Conservation (phyloP, 2,329 filamentous ascomycete species). For the Pseudogymnoascus sp. region DNA sequence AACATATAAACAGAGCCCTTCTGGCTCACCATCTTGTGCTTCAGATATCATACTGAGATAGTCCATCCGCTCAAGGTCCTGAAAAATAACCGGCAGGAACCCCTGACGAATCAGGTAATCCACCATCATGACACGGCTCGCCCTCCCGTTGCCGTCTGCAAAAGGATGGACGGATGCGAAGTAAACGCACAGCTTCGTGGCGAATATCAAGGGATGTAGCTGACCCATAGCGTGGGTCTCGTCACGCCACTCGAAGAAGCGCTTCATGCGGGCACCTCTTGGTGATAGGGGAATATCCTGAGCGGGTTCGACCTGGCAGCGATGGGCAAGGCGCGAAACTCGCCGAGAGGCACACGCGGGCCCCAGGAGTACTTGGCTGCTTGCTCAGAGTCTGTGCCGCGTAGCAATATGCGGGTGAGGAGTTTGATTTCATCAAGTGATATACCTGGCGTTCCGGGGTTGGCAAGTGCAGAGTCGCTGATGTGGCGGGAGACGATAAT, state of each 20-base stretch:
- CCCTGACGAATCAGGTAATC: conserved; percentile 22
- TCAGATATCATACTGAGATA: conserved; percentile 20
- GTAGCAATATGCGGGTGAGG: conserved; percentile 13
- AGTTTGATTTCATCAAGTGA: conserved; percentile 15
- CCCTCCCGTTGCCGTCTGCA: conserved; percentile 21
- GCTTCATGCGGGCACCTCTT: conserved; percentile 19
- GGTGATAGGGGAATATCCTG: conserved; percentile 20
- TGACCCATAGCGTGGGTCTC: conserved; percentile 12
- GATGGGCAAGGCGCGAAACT: conserved; percentile 18
- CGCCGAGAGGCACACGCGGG: conserved; percentile 12
- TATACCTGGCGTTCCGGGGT: conserved; percentile 13
- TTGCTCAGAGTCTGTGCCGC: conserved; percentile 14
- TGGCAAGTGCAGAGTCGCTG: conserved; percentile 14
- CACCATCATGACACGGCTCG: conserved; percentile 20
- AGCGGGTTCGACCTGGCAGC: conserved; percentile 17
- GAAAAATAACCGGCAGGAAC: conserved; percentile 18
- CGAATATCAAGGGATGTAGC: conserved; percentile 20
- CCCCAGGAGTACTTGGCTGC: conserved; percentile 17
- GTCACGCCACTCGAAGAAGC: conserved; percentile 18
- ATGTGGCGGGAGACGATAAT: conserved; percentile 21
- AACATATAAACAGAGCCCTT: conserved; percentile 6
- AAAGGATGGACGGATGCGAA: conserved; percentile 21
- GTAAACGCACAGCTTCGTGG: conserved; percentile 18
- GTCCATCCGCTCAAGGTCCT: conserved; percentile 14
- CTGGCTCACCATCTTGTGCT: conserved; percentile 16